These are phyloP conservation scores for Haematococcus lacustris DNA, from an alignment of 139 green algal genomes.

Conservation along the genomic window DNA sequence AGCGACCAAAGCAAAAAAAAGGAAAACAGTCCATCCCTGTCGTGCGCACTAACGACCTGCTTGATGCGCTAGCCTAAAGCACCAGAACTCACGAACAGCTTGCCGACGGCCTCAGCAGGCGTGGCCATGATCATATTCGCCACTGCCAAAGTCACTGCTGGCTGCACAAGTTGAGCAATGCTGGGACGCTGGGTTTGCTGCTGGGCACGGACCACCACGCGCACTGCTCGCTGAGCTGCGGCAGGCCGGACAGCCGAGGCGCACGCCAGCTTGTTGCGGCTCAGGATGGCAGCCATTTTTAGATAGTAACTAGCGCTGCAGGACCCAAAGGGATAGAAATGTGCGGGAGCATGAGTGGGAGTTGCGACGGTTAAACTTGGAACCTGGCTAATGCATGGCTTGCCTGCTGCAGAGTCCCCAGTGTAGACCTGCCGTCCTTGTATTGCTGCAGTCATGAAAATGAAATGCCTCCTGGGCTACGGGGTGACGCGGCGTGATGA, in stretches of 20 bases:
- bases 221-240: neutral
- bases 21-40: no score
- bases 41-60: neutral
- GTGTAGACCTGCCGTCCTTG: no score
- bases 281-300: neutral
- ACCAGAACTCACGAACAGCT: slow-evolving; percentile 49
- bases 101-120: slow-evolving; percentile 61
- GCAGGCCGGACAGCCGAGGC: neutral
- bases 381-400: no score
- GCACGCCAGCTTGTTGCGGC: slow-evolving; percentile 1
- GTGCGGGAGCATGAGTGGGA: no score
- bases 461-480: no score
- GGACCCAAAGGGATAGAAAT: no score
- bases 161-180: slow-evolving; percentile 16
- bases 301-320: no score
- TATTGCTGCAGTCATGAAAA: no score
- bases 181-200: neutral
- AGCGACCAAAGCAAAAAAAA: no score
- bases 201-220: slow-evolving; percentile 9
- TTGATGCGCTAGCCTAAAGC: neutral
- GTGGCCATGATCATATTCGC: slow-evolving; percentile 64
- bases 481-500: no score
- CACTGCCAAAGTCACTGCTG: slow-evolving; percentile 23
- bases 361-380: no score
- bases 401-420: no score